phyloP scores from a whole-genome alignment of 345 rosid genomes.

The Pelargonium nanum region DNA sequence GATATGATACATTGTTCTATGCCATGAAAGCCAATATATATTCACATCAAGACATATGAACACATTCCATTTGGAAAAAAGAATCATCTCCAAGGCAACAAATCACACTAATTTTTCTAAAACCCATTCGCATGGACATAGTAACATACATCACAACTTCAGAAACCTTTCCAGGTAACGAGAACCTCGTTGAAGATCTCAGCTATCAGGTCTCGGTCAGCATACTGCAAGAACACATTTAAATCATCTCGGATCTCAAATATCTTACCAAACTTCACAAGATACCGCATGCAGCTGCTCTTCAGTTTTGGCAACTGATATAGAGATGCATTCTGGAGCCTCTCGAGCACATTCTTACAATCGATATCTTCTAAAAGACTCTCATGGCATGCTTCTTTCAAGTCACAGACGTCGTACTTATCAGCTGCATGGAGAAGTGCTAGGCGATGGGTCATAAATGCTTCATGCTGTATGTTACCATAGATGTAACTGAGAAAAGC shows the following conservation, averaged over 20 bases:
- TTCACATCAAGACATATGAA: too few species aligned
- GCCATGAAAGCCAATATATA: too few species aligned
- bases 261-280: conserved; percentile 89
- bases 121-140: neutral
- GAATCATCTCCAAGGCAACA: too few species aligned
- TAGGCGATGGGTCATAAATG: conserved; percentile 61
- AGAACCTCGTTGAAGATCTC: conserved; percentile 84
- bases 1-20: too few species aligned
- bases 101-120: too few species aligned
- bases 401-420: conserved; percentile 63
- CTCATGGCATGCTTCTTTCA: conserved; percentile 78
- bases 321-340: conserved; percentile 67
- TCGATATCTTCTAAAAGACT: conserved; percentile 87
- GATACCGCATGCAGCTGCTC: conserved; percentile 69
- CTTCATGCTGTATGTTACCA: conserved; percentile 59
- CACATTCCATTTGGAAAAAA: too few species aligned
- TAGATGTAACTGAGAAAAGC: conserved; percentile 73
- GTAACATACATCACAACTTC: too few species aligned
- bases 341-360: conserved; percentile 65
- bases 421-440: conserved; percentile 77
- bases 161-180: conserved; percentile 86
- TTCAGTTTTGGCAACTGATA: conserved; percentile 63
- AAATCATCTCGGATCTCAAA: conserved; percentile 74
- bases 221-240: conserved; percentile 53
- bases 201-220: conserved; percentile 69